These are phyloP conservation scores for Polyporus tsugae DNA, from an alignment of 1,284 basidiomycete genomes.

Conservation along the genomic window DNA sequence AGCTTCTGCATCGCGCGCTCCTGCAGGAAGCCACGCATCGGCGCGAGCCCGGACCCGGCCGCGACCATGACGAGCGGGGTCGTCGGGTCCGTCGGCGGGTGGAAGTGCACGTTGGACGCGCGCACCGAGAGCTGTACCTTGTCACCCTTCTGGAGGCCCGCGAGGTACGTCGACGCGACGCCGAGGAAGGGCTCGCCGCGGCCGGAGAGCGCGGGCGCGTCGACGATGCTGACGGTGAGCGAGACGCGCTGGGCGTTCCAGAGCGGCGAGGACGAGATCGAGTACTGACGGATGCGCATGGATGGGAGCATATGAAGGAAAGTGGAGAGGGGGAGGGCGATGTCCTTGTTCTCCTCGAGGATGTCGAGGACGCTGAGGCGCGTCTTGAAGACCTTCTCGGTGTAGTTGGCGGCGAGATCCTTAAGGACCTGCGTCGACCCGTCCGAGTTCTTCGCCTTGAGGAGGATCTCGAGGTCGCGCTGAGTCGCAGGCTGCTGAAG, in stretches of 20 bases:
- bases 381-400: conserved; percentile 46
- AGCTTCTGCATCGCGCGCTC: conserved; percentile 57
- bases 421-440: conserved; percentile 35
- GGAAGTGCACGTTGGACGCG: conserved; percentile 50
- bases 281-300: conserved; percentile 61
- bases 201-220: conserved; percentile 46
- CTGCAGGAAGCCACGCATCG: conserved; percentile 62
- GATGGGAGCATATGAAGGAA: conserved; percentile 55
- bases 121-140: conserved; percentile 55
- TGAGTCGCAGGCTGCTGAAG: conserved; percentile 55
- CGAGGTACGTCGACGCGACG: conserved; percentile 58
- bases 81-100: conserved; percentile 52
- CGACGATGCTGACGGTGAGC: conserved; percentile 56
- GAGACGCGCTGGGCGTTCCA: conserved; percentile 52
- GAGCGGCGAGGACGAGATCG: conserved; percentile 61
- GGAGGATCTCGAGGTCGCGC: conserved; percentile 45
- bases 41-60: conserved; percentile 59
- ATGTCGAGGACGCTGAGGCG: conserved; percentile 56
- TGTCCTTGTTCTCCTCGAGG: conserved; percentile 50
- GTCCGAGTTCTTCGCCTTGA: conserved; percentile 32
- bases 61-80: conserved; percentile 57
- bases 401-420: conserved; percentile 43
- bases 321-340: conserved; percentile 48
- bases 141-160: conserved; percentile 50
- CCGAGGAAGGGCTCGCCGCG: conserved; percentile 50